Evolutionary conservation across 1,284 basidiomycete species (phyloP).

Genomic region (Ceratobasidium papillatum): DNA sequence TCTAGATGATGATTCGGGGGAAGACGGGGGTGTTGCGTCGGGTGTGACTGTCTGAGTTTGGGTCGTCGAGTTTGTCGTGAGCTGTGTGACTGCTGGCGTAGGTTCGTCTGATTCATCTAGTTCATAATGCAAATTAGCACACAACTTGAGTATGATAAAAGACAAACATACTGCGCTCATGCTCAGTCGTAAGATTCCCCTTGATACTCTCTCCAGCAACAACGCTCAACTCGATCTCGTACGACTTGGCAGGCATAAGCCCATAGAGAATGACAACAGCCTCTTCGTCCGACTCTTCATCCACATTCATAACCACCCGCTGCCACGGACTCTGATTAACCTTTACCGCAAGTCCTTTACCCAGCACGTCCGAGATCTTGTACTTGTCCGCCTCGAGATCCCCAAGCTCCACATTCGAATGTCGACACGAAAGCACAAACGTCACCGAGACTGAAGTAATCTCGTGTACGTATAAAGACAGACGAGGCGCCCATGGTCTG

Average conservation of each 20-base stretch:
- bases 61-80: conserved; percentile 5
- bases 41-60: conserved; percentile 47
- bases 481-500: conserved; percentile 75
- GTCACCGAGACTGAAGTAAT: conserved; percentile 83
- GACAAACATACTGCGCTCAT: conserved; percentile 32
- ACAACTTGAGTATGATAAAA: background rate
- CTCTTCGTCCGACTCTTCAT: conserved; percentile 73
- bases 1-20: conserved; percentile 33
- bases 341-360: conserved; percentile 76
- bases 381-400: conserved; percentile 20
- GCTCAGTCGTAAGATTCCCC: conserved; percentile 66
- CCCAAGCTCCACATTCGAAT: background rate
- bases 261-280: conserved; percentile 83
- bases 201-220: conserved; percentile 60
- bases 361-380: conserved; percentile 70
- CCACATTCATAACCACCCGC: conserved; percentile 75
- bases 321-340: conserved; percentile 80
- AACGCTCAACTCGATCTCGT: conserved; percentile 78
- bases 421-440: conserved; percentile 65
- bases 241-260: conserved; percentile 78
- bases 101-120: conserved; percentile 45
- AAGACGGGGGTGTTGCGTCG: conserved; percentile 50
- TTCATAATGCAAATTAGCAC: conserved; percentile 55
- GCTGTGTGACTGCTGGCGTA: conserved; percentile 36
- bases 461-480: conserved; percentile 73